Evolutionary conservation across 192 early-diverging fungal species (phyloP).

Genomic region (Coemansia reversa): DNA sequence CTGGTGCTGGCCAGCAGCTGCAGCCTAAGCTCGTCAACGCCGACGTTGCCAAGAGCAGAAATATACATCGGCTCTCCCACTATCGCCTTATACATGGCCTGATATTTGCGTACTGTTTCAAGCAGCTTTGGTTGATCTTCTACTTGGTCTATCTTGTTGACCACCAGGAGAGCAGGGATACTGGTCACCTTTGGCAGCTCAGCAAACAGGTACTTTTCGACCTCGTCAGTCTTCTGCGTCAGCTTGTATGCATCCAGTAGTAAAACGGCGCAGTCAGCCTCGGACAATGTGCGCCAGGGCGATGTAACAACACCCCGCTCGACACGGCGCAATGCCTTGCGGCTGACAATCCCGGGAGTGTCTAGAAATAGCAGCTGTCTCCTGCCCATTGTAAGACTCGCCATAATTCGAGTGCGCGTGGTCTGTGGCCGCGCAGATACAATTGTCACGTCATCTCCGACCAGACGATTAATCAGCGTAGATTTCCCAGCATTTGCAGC

Average conservation of each 20-base stretch:
- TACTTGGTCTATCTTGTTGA: constrained; percentile 49
- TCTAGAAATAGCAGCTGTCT: constrained; percentile 62
- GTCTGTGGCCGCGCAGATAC: constrained; percentile 73
- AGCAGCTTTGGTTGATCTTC: constrained; percentile 25
- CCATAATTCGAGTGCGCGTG: constrained; percentile 65
- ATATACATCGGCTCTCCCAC: constrained; percentile 32
- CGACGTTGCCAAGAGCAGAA: constrained; percentile 36
- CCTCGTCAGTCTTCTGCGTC: constrained; percentile 33
- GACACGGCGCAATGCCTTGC: constrained; percentile 34
- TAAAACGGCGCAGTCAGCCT: constrained; percentile 27
- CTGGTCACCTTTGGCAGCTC: constrained; percentile 11
- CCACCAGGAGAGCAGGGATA: constrained; percentile 30
- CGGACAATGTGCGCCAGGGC: constrained; percentile 45
- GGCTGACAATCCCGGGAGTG: constrained; percentile 49
- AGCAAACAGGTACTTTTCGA: constrained; percentile 33
- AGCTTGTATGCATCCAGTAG: constrained; percentile 46
- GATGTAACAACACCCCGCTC: constrained; percentile 37
- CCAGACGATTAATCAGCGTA: constrained; percentile 69
- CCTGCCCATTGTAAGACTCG: constrained; percentile 56
- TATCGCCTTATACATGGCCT: constrained; percentile 16
- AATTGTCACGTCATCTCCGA: constrained; percentile 60
- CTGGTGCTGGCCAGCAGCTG: constrained; percentile 17
- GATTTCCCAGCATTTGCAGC: constrained; percentile 77
- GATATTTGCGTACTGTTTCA: constrained; percentile 15
- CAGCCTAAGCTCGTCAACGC: constrained; percentile 35